These are phyloP conservation scores for California macrophylla DNA, from an alignment of 441 rosid species.

Conservation along the genomic window DNA sequence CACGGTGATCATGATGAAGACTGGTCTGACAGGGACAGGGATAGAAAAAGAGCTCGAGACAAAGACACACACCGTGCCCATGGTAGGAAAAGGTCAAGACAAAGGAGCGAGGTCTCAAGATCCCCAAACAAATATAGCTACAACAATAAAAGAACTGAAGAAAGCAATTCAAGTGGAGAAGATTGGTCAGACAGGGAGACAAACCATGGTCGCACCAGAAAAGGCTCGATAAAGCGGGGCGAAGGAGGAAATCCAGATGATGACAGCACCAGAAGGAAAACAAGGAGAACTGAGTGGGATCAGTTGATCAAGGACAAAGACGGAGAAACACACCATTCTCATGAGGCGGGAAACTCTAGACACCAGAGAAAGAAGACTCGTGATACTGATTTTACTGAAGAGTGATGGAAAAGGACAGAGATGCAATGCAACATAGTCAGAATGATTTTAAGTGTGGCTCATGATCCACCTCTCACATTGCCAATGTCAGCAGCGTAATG, in stretches of 20 bases:
- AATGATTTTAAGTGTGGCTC: too few relatives aligned
- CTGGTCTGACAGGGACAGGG: neutral
- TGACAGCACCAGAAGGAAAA: neutral
- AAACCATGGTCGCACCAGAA: neutral
- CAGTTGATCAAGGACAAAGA: conserved; percentile 17
- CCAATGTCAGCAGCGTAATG: too few relatives aligned
- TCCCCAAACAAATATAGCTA: conserved; percentile 21
- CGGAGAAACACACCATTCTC: conserved; percentile 15
- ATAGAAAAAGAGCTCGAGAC: neutral
- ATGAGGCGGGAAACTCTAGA: conserved; percentile 14
- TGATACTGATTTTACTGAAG: neutral
- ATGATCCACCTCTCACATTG: too few relatives aligned
- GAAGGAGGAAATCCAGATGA: neutral
- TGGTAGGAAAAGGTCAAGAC: conserved; percentile 19
- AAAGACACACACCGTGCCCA: neutral
- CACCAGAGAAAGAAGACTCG: conserved; percentile 8
- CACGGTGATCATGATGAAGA: neutral
- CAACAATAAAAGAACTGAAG: conserved; percentile 9
- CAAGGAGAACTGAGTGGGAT: conserved; percentile 4
- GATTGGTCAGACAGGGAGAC: conserved; percentile 13
- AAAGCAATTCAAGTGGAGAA: neutral
- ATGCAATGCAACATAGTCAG: too few relatives aligned
- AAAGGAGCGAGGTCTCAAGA: conserved; percentile 13
- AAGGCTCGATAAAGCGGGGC: neutral
- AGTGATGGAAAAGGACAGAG: neutral